Evolutionary conservation across 1,139 yeast genomes (phyloP).

Genomic region (Saccharomyces pastorianus): DNA sequence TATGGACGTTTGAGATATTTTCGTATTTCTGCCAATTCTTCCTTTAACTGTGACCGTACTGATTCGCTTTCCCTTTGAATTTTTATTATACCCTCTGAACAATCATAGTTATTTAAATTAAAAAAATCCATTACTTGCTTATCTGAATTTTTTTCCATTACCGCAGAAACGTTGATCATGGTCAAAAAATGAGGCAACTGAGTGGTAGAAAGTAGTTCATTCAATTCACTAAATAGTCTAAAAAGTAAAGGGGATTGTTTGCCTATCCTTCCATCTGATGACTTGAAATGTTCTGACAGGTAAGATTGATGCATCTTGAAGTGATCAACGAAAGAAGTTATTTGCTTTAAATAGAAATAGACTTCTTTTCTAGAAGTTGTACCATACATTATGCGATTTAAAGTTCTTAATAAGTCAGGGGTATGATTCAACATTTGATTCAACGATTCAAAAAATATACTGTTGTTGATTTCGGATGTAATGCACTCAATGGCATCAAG

Average conservation of each 20-base stretch:
- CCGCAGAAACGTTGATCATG: constrained; percentile 54
- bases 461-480: constrained; percentile 31
- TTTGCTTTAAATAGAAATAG: constrained; percentile 46
- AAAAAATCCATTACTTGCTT: constrained; percentile 49
- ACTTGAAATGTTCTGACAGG: constrained; percentile 18
- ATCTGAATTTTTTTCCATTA: constrained; percentile 41
- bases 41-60: constrained; percentile 38
- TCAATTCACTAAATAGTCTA: constrained; percentile 28
- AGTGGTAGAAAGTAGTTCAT: constrained; percentile 14
- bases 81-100: constrained; percentile 37
- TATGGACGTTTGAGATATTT: constrained; percentile 48
- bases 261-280: constrained; percentile 19
- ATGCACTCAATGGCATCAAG: constrained; percentile 59
- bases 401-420: constrained; percentile 61
- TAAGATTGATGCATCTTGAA: constrained; percentile 29
- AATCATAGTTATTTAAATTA: constrained; percentile 35
- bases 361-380: constrained; percentile 60
- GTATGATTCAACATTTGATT: constrained; percentile 38
- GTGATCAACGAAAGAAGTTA: constrained; percentile 34
- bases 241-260: constrained; percentile 30
- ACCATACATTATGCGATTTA: constrained; percentile 63
- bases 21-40: constrained; percentile 44
- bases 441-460: constrained; percentile 48
- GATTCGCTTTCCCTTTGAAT: constrained; percentile 39
- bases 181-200: constrained; percentile 33